Percentiles rank a stretch among this genome's conserved stretches.
Conservation (phyloP, 306 rosid species). For the Quercus glauca region DNA sequence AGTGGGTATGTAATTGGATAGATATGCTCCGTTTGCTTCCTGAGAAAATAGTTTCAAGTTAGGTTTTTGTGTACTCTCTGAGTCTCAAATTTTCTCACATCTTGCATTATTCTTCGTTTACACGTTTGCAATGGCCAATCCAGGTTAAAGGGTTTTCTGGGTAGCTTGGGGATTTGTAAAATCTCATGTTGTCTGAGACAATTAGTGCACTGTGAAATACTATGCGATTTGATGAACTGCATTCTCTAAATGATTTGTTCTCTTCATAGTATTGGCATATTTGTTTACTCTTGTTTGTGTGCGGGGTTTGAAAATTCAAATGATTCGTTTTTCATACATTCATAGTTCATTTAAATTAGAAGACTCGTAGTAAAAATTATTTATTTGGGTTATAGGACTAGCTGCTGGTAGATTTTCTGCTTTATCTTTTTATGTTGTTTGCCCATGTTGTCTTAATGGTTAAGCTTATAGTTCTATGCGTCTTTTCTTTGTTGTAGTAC, state of each 20-base stretch:
- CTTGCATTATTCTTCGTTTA: slow-evolving; percentile 8
- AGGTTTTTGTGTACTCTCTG: slow-evolving; percentile 1
- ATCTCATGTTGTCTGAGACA: not conserved
- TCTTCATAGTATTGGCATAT: not conserved
- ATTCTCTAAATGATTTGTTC: not conserved
- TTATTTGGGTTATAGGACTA: not conserved
- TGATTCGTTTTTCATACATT: not conserved
- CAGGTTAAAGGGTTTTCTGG: not conserved
- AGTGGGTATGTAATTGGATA: slow-evolving; percentile 2
- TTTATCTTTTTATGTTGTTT: not conserved
- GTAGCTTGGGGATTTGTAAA: too few relatives aligned
- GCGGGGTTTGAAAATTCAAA: not conserved
- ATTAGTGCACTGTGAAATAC: not conserved
- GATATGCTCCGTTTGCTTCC: slow-evolving; percentile 16
- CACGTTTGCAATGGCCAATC: slow-evolving; percentile 7
- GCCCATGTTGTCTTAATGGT: not conserved
- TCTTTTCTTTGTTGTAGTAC: slow-evolving; percentile 39
- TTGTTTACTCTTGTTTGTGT: not conserved
- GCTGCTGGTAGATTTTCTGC: not conserved
- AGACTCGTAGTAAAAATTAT: not conserved
- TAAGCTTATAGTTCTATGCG: not conserved
- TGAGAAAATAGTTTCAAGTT: slow-evolving; percentile 16
- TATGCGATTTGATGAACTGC: not conserved
- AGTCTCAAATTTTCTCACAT: not conserved
- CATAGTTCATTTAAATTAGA: not conserved